Percentiles rank a stretch among this genome's conserved stretches.
Evolutionary conservation across 1,284 basidiomycete species (phyloP).

Genomic region (Mycocalia duriaeana): DNA sequence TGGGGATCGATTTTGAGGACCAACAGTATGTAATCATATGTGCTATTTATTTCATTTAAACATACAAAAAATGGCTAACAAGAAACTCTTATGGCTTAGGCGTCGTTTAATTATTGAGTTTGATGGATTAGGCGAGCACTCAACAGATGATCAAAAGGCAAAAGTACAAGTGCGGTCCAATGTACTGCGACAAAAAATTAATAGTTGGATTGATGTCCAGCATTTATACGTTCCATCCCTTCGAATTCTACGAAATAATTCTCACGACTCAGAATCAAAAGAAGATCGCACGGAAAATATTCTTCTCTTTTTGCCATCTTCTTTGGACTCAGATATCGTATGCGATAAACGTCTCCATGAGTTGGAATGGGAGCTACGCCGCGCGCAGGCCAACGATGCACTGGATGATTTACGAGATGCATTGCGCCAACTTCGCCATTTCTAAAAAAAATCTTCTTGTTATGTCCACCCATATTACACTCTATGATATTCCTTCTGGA

Average conservation of each 20-base stretch:
- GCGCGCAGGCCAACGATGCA: neutral
- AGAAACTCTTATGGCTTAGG: neutral
- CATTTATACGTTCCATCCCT: neutral
- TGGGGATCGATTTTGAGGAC: constrained; percentile 20
- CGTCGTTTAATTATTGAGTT: neutral
- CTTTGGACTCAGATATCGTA: neutral
- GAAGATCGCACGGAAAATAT: neutral
- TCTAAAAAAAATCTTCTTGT: too few relatives aligned
- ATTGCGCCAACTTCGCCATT: neutral
- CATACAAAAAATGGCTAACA: neutral
- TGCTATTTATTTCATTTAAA: neutral
- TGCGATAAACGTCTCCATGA: neutral
- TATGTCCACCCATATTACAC: too few relatives aligned
- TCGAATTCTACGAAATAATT: neutral
- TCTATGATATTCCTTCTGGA: too few relatives aligned
- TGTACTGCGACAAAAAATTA: neutral
- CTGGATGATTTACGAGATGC: neutral
- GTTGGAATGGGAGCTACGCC: neutral
- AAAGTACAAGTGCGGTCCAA: neutral
- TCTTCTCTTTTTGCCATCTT: neutral
- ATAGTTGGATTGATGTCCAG: constrained; percentile 1
- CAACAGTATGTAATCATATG: constrained; percentile 20
- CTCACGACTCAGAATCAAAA: neutral
- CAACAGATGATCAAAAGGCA: neutral
- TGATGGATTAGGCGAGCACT: neutral